Base-by-base conservation (phyloP, 768 basidiomycete species). In the Tylopilus rubrobrunneus region DNA sequence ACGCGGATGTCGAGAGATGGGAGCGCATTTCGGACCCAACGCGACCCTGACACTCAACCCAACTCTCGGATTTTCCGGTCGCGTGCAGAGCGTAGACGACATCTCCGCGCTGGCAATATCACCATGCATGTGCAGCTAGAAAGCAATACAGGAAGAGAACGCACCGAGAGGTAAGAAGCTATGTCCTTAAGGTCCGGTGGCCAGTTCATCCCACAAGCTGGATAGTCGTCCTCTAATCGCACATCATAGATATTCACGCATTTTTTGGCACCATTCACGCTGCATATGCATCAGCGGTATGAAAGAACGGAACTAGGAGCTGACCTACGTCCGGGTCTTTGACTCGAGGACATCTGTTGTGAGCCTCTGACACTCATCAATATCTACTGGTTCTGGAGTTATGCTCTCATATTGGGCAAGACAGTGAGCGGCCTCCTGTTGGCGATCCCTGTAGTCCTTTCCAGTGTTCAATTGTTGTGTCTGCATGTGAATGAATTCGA, bases 141-240 rank as follows among this genome's bases (percentile, higher is more conserved):
- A 0, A 45, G 9, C n/a, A 25, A 51, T 33, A 15, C 8, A n/a
- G 4, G 7, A 50, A 44, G 40, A 14, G 28, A 47, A 75, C 90
- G 49, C 67, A 97, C 96, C 27, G 82, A 83, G 5, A 99, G 81
- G 66, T 94, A 96, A 1, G 74, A 71, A 17, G 85, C 87, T 9
- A 98, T 74, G 45, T 84, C 80, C 4, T 77, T 69, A 45, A 98
- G 83, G 63, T 94, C 92, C 33, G 86, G 85, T 7, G 95, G 96
- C 96, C 95, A 99, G 72, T 94, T 95, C 92, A 96, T 90, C 4
- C 96, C 97, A 69, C 97, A 99, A 1, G 83, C 87, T 17, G 97
- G 97, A 34, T 67, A 73, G 12, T 79, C 79, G 66, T 99, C 97
- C 51, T 89, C 85, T n/a, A 88, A 73, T 25, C 97, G 88, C 14